Conservation (phyloP, 768 basidiomycete genomes). For the Mycena alexandri region DNA sequence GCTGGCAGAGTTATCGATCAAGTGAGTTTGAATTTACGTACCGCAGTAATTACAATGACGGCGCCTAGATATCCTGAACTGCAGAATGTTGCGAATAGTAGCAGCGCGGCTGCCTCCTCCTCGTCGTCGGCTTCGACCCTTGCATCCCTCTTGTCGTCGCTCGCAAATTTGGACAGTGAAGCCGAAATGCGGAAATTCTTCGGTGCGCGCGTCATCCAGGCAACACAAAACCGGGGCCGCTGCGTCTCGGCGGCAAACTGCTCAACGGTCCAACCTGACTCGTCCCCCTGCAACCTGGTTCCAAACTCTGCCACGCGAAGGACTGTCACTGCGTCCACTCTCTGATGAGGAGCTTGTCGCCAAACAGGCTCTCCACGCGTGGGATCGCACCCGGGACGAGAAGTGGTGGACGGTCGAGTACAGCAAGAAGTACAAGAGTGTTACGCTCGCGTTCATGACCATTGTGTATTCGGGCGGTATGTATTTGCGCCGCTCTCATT, state of each 20-base stretch:
- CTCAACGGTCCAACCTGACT: conserved; percentile 78
- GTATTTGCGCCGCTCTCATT: conserved; percentile 39
- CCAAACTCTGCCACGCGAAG: conserved; percentile 75
- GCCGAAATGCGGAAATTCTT: conserved; percentile 96
- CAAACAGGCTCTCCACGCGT: conserved; percentile 56
- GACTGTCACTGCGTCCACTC: conserved; percentile 74
- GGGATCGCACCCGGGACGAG: conserved; percentile 65
- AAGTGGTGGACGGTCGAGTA: conserved; percentile 94
- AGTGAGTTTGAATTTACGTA: conserved; percentile 57
- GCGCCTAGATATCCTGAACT: conserved; percentile 65
- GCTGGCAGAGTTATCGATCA: conserved; percentile 84
- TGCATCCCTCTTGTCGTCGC: conserved; percentile 75
- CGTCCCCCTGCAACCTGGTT: conserved; percentile 85
- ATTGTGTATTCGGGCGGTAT: conserved; percentile 86
- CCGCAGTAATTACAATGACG: neutral
- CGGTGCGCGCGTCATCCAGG: conserved; percentile 88
- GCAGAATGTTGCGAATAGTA: conserved; percentile 51
- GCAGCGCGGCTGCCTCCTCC: conserved; percentile 35
- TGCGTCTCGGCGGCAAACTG: conserved; percentile 56
- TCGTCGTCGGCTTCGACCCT: conserved; percentile 48
- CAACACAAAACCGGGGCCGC: conserved; percentile 59
- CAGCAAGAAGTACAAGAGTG: conserved; percentile 84
- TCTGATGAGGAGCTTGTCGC: conserved; percentile 64
- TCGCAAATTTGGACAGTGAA: conserved; percentile 86
- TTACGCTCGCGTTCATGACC: conserved; percentile 84